A percentile compares a stretch with the other conserved stretches of the same genome.
Conservation (phyloP, 2,329 filamentous ascomycete species). For the Aspergillus quadrilineatus region DNA sequence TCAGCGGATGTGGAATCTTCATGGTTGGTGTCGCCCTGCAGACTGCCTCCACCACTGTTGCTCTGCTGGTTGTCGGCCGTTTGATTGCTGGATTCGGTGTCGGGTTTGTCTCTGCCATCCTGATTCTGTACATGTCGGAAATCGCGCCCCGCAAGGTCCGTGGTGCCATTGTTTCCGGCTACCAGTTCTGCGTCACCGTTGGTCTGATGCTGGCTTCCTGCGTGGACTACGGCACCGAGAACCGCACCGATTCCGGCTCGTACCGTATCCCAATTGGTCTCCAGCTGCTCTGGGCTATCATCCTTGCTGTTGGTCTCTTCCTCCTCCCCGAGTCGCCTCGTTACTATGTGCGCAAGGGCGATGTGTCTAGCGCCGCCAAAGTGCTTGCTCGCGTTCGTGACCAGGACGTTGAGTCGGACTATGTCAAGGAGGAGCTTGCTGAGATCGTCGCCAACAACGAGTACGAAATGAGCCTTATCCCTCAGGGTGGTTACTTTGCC, state of each 20-base stretch:
- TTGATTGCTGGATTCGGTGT: constrained; percentile 74
- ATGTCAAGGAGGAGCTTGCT: constrained; percentile 73
- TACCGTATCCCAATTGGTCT: constrained; percentile 80
- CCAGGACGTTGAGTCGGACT: constrained; percentile 69
- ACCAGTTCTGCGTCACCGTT: constrained; percentile 81
- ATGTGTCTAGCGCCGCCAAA: constrained; percentile 62
- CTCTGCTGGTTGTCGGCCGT: constrained; percentile 69
- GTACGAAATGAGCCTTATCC: constrained; percentile 72
- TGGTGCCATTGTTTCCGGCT: constrained; percentile 75
- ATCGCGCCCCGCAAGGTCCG: constrained; percentile 72
- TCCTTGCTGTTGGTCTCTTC: constrained; percentile 70
- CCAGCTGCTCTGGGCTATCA: constrained; percentile 77
- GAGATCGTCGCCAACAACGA: constrained; percentile 89
- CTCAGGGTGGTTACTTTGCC: constrained; percentile 62
- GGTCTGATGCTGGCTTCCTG: constrained; percentile 73
- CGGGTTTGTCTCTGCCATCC: constrained; percentile 75
- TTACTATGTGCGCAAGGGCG: constrained; percentile 77
- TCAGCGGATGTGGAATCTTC: constrained; percentile 71
- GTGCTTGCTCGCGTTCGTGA: constrained; percentile 69
- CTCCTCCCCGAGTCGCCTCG: constrained; percentile 82
- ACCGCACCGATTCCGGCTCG: constrained; percentile 60
- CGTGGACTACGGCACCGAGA: constrained; percentile 70
- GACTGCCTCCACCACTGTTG: constrained; percentile 56
- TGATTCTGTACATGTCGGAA: constrained; percentile 86
- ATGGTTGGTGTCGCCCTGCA: constrained; percentile 67